Evolutionary conservation across 1,284 basidiomycete genomes (phyloP).

Genomic region (Moniliella sp.): DNA sequence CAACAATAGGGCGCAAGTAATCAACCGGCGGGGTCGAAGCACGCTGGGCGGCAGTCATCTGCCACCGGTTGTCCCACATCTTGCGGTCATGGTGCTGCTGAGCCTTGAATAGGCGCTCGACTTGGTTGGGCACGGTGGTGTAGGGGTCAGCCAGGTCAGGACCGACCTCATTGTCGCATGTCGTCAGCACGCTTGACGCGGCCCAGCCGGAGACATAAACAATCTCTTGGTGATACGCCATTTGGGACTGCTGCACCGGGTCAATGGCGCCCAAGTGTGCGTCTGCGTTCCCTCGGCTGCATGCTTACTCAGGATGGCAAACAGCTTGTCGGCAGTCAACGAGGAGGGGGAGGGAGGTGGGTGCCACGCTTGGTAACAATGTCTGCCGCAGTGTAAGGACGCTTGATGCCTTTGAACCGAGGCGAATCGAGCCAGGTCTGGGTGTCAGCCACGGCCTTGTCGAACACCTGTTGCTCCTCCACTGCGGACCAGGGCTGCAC

Average conservation of each 20-base stretch:
- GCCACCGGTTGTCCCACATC: conserved; percentile 28
- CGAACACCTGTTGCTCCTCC: conserved; percentile 49
- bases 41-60: conserved; percentile 16
- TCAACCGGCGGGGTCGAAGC: conserved; percentile 29
- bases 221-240: conserved; percentile 80
- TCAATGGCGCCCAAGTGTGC: conserved; percentile 41
- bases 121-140: conserved; percentile 64
- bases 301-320: conserved; percentile 45
- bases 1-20: conserved; percentile 31
- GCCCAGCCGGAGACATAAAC: conserved; percentile 96
- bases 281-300: conserved; percentile 40
- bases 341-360: conserved; percentile 51
- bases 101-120: conserved; percentile 32
- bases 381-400: conserved; percentile 55
- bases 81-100: conserved; percentile 33
- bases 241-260: conserved; percentile 84
- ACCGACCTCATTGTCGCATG: conserved; percentile 80
- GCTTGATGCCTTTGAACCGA: conserved; percentile 51
- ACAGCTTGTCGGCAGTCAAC: conserved; percentile 61
- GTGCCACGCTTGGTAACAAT: conserved; percentile 72
- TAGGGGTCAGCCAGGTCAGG: conserved; percentile 87
- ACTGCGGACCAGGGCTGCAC: conserved; percentile 46
- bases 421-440: conserved; percentile 52
- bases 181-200: conserved; percentile 47
- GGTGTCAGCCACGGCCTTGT: conserved; percentile 46